A percentile compares a stretch with the other conserved stretches of the same genome.
These are phyloP conservation scores for Curvularia verruculosa DNA, from an alignment of 2,329 filamentous ascomycete genomes.

Conservation along the genomic window DNA sequence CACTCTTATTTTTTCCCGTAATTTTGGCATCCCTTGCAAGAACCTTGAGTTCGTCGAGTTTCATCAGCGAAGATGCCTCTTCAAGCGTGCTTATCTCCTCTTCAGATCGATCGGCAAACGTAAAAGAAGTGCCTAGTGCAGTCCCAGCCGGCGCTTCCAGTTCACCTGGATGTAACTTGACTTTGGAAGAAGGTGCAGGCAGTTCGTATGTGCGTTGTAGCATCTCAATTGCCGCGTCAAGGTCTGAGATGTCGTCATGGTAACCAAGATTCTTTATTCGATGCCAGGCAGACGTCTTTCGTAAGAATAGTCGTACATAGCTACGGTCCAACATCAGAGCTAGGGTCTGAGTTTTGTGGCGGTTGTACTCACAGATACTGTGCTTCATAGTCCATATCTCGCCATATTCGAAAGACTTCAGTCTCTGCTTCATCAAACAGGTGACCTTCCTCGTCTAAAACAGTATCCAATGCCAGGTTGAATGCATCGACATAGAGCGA, in stretches of 20 bases:
- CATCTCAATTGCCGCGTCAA: conserved; percentile 67
- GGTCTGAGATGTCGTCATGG: conserved; percentile 79
- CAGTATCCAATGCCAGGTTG: conserved; percentile 87
- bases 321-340: conserved; percentile 51
- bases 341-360: not conserved
- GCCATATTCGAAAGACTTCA: conserved; percentile 79
- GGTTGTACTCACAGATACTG: conserved; percentile 76
- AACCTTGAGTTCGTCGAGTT: conserved; percentile 84
- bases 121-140: conserved; percentile 64
- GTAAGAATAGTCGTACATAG: conserved; percentile 89
- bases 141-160: conserved; percentile 55
- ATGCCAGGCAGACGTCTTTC: conserved; percentile 92
- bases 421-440: conserved; percentile 83
- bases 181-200: conserved; percentile 53
- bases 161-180: conserved; percentile 55
- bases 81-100: conserved; percentile 76
- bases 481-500: conserved; percentile 98
- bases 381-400: conserved; percentile 74
- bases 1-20: conserved; percentile 84
- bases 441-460: conserved; percentile 85
- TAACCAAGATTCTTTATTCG: conserved; percentile 79
- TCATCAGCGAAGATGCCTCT: conserved; percentile 80
- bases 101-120: conserved; percentile 80
- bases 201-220: conserved; percentile 67
- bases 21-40: conserved; percentile 87